Evolutionary conservation across 805 yeast species (phyloP), one percentile per base, ranked within the genome.

Genomic region (Starmerella khaoyaiensis): DNA sequence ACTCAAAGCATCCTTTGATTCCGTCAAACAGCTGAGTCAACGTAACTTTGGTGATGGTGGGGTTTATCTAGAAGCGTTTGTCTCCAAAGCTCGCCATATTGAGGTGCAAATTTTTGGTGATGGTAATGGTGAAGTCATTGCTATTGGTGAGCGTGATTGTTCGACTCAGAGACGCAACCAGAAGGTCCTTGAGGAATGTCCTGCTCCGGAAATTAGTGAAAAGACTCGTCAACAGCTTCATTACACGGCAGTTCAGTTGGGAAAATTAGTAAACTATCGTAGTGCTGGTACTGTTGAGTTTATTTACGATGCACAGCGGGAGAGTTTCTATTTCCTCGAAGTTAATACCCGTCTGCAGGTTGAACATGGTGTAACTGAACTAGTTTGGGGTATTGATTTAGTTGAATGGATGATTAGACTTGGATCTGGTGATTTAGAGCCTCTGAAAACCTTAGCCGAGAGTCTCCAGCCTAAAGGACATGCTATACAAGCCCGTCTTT

Each of bases 81-180:
- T 87, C 53, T 81, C 81, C 69, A 78, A 71, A 59, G 97, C 98
- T 53, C 90, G 90, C 67, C 98, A 90, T 64, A 90, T 87, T 50
- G 98, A 87, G 64, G 97, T 87, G 31, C 98, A 87, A 65, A 68
- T 87, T 52, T 70, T 87, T 50, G 98, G 95, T 34, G 98, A 87
- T 60, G 70, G 71, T 55, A 76, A 80, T 55, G 98, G 98, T 41
- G 87, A 90, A 58, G 95, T 86, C 18, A 79, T 90, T 53, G 97
- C 90, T 58, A 64, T 87, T 51, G 90, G 84, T 51, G 98, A 87
- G 69, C 78, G 98, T 64, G 98, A 87, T 65, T 87, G 98, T 64
- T 84, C 96, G n/a, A 97, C 90, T 36, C 98, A 87, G 68, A 81
- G 98, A 69, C 81, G 98, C 67, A 97, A 87, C 62, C 98, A 87